Evolutionary conservation across 2,329 filamentous ascomycete genomes (phyloP), one percentile per base, ranked within the genome.

Genomic region (Clonostachys sp.): DNA sequence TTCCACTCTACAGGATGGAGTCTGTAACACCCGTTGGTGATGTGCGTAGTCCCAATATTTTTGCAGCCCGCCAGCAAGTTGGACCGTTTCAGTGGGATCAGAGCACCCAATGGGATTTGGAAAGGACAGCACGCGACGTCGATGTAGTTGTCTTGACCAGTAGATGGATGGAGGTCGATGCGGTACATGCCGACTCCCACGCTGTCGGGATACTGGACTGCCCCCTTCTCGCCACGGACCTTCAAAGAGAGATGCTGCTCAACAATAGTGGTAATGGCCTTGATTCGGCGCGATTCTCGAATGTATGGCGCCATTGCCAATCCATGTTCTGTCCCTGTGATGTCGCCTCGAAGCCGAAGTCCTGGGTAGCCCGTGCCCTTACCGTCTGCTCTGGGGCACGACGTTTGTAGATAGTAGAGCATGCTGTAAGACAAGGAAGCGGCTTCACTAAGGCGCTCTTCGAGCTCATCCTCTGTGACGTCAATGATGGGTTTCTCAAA

Each of bases 1-100:
- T 60, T 60, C 58, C 58, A 60, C 45, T 60, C 58, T 1, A 60
- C 54, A 7, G 58, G 58, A n/a, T 60, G 58, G 18, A 60, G 12
- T 10, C 58, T 41, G 42, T 60, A 60, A 13, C 58, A 60, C 6
- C 58, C 58, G 36, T 60, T 60, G 0, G 58, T 60, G 12, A 60
- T 60, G 41, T 60, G 58, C 6, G 58, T 60, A 0, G 58, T 60
- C 5, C 58, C 58, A 9, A 60, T 60, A 9, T 60, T 60, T 50
- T 60, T 60, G 1, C 55, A 60, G 1, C 56, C 58, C 1, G 57
- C 58, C 2, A 60, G 42, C 4, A 61, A 20, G 12, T 61, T 61
- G 0, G 54, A 41, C 3, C 51, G 51, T n/a, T 51, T 49, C 2
- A 30, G 7, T 0, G 57, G 57, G 10, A 61, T 54, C 41, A 61